These are phyloP conservation scores for Hysterium pulicare DNA, from an alignment of 2,329 filamentous ascomycete species.

Conservation along the genomic window DNA sequence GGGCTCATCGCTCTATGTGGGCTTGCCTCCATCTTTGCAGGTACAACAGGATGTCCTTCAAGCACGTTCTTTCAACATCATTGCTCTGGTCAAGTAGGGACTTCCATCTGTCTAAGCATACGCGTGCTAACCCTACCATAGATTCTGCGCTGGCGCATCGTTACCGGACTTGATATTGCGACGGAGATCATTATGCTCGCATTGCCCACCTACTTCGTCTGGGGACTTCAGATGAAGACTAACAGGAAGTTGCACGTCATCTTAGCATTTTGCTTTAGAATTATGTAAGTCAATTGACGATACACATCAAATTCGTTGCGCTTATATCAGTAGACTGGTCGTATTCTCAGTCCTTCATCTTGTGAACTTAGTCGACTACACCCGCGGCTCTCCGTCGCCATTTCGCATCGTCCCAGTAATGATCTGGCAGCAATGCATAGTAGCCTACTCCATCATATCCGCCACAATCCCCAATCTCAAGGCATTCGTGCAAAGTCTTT, in stretches of 20 bases:
- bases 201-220: slow-evolving; percentile 21
- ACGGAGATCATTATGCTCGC: slow-evolving; percentile 22
- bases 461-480: slow-evolving; percentile 27
- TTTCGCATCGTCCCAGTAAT: slow-evolving; percentile 12
- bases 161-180: slow-evolving; percentile 16
- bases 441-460: slow-evolving; percentile 23
- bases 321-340: slow-evolving; percentile 12
- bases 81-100: slow-evolving; percentile 6
- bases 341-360: slow-evolving; percentile 12
- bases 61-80: slow-evolving; percentile 4
- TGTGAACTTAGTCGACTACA: slow-evolving; percentile 13
- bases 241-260: slow-evolving; percentile 26
- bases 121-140: slow-evolving; percentile 1
- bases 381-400: slow-evolving; percentile 7
- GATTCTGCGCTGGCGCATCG: slow-evolving; percentile 12
- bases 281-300: slow-evolving; percentile 6
- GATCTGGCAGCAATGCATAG: slow-evolving; percentile 18
- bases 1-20: slow-evolving; percentile 19
- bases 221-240: slow-evolving; percentile 23
- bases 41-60: slow-evolving; percentile 21
- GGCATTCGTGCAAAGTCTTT: slow-evolving; percentile 20
- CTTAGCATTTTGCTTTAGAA: slow-evolving; percentile 20
- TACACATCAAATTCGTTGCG: not conserved
- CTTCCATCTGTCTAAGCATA: not conserved
- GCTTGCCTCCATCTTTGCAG: slow-evolving; percentile 14